Base-by-base conservation (phyloP, 257 asterid genomes). In the Scutellaria barbata region DNA sequence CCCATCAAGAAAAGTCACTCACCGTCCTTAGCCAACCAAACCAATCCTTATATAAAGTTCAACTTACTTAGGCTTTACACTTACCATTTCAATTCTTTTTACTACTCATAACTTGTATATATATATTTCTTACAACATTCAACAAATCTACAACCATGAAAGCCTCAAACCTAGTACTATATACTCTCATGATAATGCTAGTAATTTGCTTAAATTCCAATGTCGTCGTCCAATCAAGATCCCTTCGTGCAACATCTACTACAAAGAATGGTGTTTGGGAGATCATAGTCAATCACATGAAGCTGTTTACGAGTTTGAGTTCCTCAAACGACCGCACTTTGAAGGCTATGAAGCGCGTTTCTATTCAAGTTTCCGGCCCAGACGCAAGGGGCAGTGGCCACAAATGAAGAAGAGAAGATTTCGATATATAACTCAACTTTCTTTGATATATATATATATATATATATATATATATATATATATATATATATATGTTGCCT, bases 331-430 rank as follows among this genome's bases (percentile, higher is more conserved):
- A 22, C 25, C 25, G 25, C 25, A 10, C 5, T 56, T 51, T 6
- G 25, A 40, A 50, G 69, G 6, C 5, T 30, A n/a, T 53, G 57
- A 18, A 30, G 17, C 22, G 47, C 5, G 70, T 66, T 61, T 35
- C 13, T 12, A 46, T 71, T 9, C 74, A 68, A 33, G 68, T 37
- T 51, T 74, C 80, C 0, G 71, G 80, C 43, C 77, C 74, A 0
- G 16, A 46, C 16, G 48, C 45, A 3, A 58, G 75, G 52, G 74
- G 80, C 46, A 42, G 41, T n/a, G 74, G 83, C 62, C 80, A 79
- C 54, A 41, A 52, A 66, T 74, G 66, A 69, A 48, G 63, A 60
- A 48, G 25, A 22, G 25, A 22, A 1, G 25, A 22, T 22, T 22
- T 22, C 25, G 25, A 22, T 1, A 0, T 22, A 1, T 22, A 22